Evolutionary conservation across 108 stramenopile genomes (phyloP), one percentile per base, ranked within the genome.

Genomic region (Nitzschia sp.): DNA sequence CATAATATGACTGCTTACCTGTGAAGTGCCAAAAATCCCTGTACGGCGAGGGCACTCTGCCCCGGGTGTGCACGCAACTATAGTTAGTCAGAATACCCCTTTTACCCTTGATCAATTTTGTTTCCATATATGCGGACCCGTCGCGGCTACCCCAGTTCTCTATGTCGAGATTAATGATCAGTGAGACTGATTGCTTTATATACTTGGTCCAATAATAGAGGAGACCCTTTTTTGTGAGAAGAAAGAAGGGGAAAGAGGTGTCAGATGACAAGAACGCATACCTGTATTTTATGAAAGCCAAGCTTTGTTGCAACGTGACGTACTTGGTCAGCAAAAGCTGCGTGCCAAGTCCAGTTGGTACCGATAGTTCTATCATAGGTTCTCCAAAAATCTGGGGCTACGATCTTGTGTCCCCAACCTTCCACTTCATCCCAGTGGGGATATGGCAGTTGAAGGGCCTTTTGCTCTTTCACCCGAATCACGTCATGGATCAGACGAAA

Each of bases 321-420:
- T 19, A 83, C 87, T 62, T 88, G 87, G 52, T 88, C 87, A 1
- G 74, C 65, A 67, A 53, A 63, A 2, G 64, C 75, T 1, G 47
- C 75, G 68, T 80, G 66, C 54, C 69, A 88, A 6, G 66, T 52
- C 83, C 87, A 70, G 30, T 63, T 32, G 63, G 57, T 61, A 21
- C 31, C 11, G 46, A 33, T 46, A 41, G 16, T 23, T 23, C 1
- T 4, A 41, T 31, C 45, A 23, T 52, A 1, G 13, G 55, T 30
- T 50, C 33, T 58, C 64, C 65, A 66, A 29, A 44, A 50, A 47
- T 66, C 63, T 26, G 64, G 74, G 16, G 59, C 31, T 38, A 38
- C 58, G 25, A 75, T 68, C 16, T 25, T 54, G 59, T 75, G 74
- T 2, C 74, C 74, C 74, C 74, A 75, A 2, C 74, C 57, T 44